phyloP scores from a whole-genome alignment of 2,329 filamentous ascomycete genomes.

The Myriangium duriaei region DNA sequence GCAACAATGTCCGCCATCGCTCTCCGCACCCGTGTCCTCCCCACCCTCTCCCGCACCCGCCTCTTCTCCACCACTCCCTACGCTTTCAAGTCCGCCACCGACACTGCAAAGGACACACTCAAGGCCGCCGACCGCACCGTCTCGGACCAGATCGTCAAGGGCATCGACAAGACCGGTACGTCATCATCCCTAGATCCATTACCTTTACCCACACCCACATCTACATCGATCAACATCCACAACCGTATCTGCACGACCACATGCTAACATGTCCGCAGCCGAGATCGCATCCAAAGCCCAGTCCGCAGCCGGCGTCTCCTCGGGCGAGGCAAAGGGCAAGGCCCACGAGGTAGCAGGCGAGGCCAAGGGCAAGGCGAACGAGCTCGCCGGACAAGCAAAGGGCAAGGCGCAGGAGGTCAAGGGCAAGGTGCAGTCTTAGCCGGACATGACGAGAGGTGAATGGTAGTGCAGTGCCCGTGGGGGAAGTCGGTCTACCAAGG shows the following conservation, averaged over 20 bases:
- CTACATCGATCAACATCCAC: too few relatives aligned
- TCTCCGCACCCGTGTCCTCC: slow-evolving; percentile 20
- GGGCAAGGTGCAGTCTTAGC: slow-evolving; percentile 14
- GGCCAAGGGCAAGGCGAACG: slow-evolving; percentile 33
- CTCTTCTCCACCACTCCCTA: slow-evolving; percentile 42
- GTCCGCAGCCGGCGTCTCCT: slow-evolving; percentile 28
- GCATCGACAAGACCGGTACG: slow-evolving; percentile 51
- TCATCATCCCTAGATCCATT: slow-evolving; percentile 12
- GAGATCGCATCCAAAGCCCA: slow-evolving; percentile 23
- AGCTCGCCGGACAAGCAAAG: slow-evolving; percentile 27
- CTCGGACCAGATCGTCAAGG: slow-evolving; percentile 44
- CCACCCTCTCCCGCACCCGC: slow-evolving; percentile 31
- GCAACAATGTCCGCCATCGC: slow-evolving; percentile 26
- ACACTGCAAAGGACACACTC: slow-evolving; percentile 44
- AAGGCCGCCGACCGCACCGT: slow-evolving; percentile 46
- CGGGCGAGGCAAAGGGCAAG: slow-evolving; percentile 31
- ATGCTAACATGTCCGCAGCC: slow-evolving; percentile 16
- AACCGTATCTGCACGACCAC: too few relatives aligned
- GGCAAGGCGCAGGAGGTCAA: slow-evolving; percentile 24
- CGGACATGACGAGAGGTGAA: background rate
- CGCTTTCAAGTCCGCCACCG: slow-evolving; percentile 39
- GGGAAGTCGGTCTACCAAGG: background rate
- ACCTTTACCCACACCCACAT: background rate
- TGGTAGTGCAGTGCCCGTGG: background rate
- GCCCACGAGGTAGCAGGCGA: slow-evolving; percentile 28